Base-by-base conservation (phyloP, 257 asterid genomes). In the Marsdenia floribunda region DNA sequence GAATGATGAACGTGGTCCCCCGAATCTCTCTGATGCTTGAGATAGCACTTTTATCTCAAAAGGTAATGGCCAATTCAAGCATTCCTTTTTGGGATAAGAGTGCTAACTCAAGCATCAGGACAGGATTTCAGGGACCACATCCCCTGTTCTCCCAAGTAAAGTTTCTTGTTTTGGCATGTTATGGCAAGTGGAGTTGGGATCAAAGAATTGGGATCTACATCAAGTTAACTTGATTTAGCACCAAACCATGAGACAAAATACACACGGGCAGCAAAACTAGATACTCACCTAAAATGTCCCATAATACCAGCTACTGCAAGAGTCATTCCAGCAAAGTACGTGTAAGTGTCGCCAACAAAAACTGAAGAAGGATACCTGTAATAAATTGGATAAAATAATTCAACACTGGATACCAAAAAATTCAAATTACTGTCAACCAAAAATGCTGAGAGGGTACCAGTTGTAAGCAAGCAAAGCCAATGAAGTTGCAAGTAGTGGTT, bases 261-360 rank as follows among this genome's bases (percentile, higher is more conserved):
- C 3, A 8, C 8, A 64, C 15, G 7, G 29, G 40, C 33, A 38
- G 61, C 2, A 24, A 69, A 18, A 4, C 7, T 13, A 6, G 65
- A 33, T 37, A 71, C 84, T 11, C 53, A 92, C 97, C 97, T 92
- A 71, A 85, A 92, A 77, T 92, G 97, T 68, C 97, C 96, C 84
- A 92, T 86, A 74, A 91, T 91, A 81, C 97, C 97, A 61, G 80
- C 94, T 22, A 91, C 97, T 42, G 97, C 97, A 92, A 91, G 83
- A 19, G 97, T 88, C 97, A 92, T 92, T 64, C 97, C 97, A 68
- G 96, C 96, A 83, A 92, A 92, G 88, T 92, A 90, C 37, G 96
- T 90, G 71, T 86, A 92, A 21, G 97, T 90, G 84, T 92, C 95
- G 44, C 96, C 96, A 63, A 92, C 96, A 70, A 92, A 92, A 80